These are phyloP conservation scores for Aspergillus fijiensis DNA, from an alignment of 2,329 filamentous ascomycete genomes.

Conservation along the genomic window DNA sequence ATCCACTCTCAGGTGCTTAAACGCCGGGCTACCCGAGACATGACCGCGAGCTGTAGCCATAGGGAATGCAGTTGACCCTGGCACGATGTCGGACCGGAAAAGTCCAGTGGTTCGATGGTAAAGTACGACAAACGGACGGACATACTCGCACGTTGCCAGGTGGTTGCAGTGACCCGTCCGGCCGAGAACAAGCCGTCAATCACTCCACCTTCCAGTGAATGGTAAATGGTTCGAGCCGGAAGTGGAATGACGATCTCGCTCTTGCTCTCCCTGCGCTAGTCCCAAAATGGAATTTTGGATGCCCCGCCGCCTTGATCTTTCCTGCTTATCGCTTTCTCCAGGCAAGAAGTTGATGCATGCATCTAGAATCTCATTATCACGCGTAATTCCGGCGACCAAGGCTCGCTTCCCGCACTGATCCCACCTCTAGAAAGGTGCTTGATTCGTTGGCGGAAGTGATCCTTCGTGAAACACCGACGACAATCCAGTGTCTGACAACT, in stretches of 20 bases:
- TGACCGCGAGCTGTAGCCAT: neutral
- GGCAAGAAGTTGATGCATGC: neutral
- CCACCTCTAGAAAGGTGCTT: neutral
- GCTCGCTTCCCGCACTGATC: neutral
- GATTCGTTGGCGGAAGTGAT: neutral
- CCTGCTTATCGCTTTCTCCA: neutral
- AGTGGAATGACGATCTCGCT: neutral
- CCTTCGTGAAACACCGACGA: neutral
- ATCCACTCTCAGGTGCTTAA: too few species aligned
- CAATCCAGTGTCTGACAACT: neutral
- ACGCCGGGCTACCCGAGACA: neutral
- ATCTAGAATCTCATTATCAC: slow-evolving; percentile 2
- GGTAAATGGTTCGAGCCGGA: too few species aligned
- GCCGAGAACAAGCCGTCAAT: neutral
- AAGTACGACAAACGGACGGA: neutral
- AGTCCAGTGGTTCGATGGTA: neutral
- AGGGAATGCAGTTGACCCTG: neutral
- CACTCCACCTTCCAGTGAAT: neutral
- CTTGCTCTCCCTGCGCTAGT: neutral
- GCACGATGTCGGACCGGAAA: neutral
- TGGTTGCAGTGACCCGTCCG: neutral
- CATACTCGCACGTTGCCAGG: too few species aligned
- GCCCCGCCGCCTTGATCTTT: neutral
- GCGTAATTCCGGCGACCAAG: neutral
- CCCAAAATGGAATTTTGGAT: slow-evolving; percentile 3